Evolutionary conservation across 2,329 filamentous ascomycete species (phyloP), one percentile per base, ranked within the genome.

Genomic region (Talaromyces albobiverticillius): DNA sequence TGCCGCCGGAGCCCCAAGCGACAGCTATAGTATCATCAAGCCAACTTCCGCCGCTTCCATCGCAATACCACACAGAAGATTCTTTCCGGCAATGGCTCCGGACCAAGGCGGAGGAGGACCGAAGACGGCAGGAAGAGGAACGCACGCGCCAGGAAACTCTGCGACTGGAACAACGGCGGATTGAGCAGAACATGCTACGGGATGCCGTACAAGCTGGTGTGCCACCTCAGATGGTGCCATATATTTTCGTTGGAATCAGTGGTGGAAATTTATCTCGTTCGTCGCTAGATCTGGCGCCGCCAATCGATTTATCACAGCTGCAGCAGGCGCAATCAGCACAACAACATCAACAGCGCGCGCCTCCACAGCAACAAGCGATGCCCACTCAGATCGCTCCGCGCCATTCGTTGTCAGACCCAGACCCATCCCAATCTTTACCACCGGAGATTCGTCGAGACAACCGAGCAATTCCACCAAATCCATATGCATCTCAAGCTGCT

Each of bases 171-270:
- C 87, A 89, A 71, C 79, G 88, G 45, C 86, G 80, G 62, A 79
- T 89, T 53, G 88, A 91, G 70, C 82, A 87, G 65, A 84, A 84
- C 43, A 90, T 92, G 72, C 71, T 92, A 54, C 78, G 81, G 52
- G 84, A 87, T 20, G 88, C 87, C 2, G 69, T 91, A 51, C 78
- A 80, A 51, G 83, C 85, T 34, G 87, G 88, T 10, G 83, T 92
- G 48, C 88, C 88, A 9, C 87, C 88, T 11, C 80, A 85, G 32
- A 83, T 91, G 79, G 80, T 91, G 23, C 88, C 88, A 6, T 74
- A 90, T 56, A 84, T 92, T 22, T 90, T 92, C 69, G 82, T 85
- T 11, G 85, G 86, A 41, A 86, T 90, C 78, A 81, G 81, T 43
- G 85, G 85, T 36, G 84, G 83, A 32, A 64, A 78, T 52, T 69